Evolutionary conservation across 768 basidiomycete genomes (phyloP), one percentile per base, ranked within the genome.

Genomic region (Cystobasidium ongulense): DNA sequence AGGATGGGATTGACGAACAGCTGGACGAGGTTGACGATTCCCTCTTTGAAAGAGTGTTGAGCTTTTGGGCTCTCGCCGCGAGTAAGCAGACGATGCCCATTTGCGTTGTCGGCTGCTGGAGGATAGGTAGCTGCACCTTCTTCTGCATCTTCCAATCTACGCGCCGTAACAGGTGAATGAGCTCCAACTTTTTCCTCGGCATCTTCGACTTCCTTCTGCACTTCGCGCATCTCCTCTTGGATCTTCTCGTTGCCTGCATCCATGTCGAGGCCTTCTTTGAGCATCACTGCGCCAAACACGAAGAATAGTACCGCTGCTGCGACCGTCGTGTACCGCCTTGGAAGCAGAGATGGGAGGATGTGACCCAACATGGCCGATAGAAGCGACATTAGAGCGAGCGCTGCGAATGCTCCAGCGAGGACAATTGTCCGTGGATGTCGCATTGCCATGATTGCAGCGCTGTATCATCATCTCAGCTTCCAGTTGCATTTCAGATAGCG

Each of bases 341-440:
- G 92, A 50, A 95, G 86, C 41, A 98, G 86, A 0, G 88, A 86
- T 0, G 92, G 90, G 0, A 99, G 86, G 57, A 98, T 82, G 79
- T 92, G 89, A 0, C 96, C 96, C 84, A 98, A 86, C n/a, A 87
- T 89, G 13, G 95, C 92, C 17, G 91, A 93, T 63, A 98, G 87
- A 50, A 94, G 84, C 62, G 91, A 93, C 96, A 99, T 99, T 81
- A 96, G 82, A 67, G 89, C 84, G 54, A 99, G 86, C 8, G 92
- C 92, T 18, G 86, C 85, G 77, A 97, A 88, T 0, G 96, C 94
- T 36, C 94, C 96, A 25, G 80, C 84, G 80, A 97, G 97, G 74
- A 99, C 92, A 72, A 88, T 82, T 53, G 89, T 77, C 25, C 92
- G 78, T 87, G 90, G 79, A 88, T 91, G 83, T 7, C 92, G 89